Evolutionary conservation across 495 filamentous ascomycete species (phyloP).

Genomic region (Aspergillus egyptiacus): DNA sequence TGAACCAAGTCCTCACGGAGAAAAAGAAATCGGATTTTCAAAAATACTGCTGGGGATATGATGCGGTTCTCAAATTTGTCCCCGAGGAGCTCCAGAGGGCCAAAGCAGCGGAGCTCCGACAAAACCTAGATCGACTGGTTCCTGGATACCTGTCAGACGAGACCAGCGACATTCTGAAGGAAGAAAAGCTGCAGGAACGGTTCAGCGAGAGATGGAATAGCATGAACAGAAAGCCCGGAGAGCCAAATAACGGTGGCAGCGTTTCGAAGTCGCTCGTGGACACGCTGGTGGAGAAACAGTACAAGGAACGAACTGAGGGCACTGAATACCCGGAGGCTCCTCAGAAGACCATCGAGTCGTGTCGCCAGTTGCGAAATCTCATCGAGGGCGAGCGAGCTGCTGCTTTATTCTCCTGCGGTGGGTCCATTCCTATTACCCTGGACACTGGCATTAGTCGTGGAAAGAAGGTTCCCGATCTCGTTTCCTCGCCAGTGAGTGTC

Average conservation of each 20-base stretch:
- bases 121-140: neutral
- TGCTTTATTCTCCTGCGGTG: slow-evolving; percentile 16
- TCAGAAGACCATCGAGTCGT: neutral
- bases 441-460: neutral
- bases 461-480: neutral
- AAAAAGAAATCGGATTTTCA: neutral
- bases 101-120: neutral
- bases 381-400: slow-evolving; percentile 8
- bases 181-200: neutral
- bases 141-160: neutral
- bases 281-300: neutral
- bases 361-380: slow-evolving; percentile 1
- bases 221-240: neutral
- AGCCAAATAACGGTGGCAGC: neutral
- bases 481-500: slow-evolving; percentile 4
- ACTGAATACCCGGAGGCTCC: neutral
- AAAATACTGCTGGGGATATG: neutral
- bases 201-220: neutral
- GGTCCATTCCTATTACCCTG: slow-evolving; percentile 7
- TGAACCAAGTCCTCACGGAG: neutral
- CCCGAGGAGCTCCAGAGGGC: neutral
- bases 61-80: neutral
- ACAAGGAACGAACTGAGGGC: neutral
- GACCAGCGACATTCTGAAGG: neutral
- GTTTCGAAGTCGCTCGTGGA: neutral